Percentiles rank a stretch among this genome's conserved stretches.
These are phyloP conservation scores for Eruca vesicaria DNA, from an alignment of 441 rosid species.

Conservation along the genomic window DNA sequence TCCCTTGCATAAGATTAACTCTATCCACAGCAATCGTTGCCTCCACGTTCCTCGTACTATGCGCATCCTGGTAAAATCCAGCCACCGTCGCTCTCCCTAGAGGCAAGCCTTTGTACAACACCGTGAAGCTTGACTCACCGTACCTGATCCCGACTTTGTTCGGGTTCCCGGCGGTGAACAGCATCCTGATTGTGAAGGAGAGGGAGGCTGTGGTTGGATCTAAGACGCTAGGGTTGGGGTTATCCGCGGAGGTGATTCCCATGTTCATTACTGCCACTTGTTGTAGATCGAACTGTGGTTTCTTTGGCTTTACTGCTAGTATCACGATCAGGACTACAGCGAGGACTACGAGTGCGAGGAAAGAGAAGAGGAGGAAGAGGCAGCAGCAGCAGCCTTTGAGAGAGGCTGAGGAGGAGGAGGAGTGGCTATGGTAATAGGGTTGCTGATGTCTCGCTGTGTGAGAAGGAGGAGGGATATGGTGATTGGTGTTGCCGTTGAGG, in stretches of 20 bases:
- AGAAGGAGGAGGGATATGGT: slow-evolving; percentile 15
- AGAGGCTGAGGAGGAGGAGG: slow-evolving; percentile 74
- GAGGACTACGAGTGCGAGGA: slow-evolving; percentile 66
- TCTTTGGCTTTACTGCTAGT: slow-evolving; percentile 91
- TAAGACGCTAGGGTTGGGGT: slow-evolving; percentile 33
- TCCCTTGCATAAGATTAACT: slow-evolving; percentile 78
- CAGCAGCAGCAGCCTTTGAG: slow-evolving; percentile 97
- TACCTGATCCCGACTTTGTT: slow-evolving; percentile 94
- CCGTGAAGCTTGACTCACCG: slow-evolving; percentile 88
- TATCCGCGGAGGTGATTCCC: slow-evolving; percentile 62
- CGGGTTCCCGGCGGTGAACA: slow-evolving; percentile 84
- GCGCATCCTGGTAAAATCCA: slow-evolving; percentile 89
- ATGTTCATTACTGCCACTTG: slow-evolving; percentile 88
- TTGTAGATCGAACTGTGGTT: slow-evolving; percentile 94
- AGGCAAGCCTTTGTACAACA: slow-evolving; percentile 89
- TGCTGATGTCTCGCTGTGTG: slow-evolving; percentile 38
- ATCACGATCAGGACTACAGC: slow-evolving; percentile 69
- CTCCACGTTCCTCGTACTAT: slow-evolving; percentile 68
- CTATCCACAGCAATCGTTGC: slow-evolving; percentile 83
- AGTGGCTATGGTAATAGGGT: slow-evolving; percentile 48
- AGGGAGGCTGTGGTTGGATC: slow-evolving; percentile 65
- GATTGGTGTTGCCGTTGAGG: slow-evolving; percentile 26
- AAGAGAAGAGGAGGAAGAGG: slow-evolving; percentile 81
- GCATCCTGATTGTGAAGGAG: slow-evolving; percentile 67
- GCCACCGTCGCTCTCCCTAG: slow-evolving; percentile 84